These are phyloP conservation scores for Amoebophrya sp. DNA, from an alignment of 169 alveolate genomes.

Conservation along the genomic window DNA sequence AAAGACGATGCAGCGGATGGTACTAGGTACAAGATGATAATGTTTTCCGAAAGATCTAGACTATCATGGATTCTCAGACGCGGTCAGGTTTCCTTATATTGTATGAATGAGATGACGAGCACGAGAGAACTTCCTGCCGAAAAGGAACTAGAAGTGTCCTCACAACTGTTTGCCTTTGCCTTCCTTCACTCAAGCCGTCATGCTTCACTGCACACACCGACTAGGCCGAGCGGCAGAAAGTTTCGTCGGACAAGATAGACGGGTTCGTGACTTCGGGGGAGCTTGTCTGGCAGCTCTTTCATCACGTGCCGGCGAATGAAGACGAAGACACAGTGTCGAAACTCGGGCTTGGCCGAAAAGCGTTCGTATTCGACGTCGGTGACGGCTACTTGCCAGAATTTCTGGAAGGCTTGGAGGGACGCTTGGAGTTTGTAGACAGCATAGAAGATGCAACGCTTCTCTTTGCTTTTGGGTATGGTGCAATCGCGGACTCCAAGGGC, in stretches of 20 bases:
- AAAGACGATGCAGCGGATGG: too few relatives aligned
- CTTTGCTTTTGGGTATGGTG: not conserved
- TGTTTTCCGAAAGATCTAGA: too few relatives aligned
- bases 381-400: not conserved
- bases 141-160: too few relatives aligned
- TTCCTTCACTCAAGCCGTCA: too few relatives aligned
- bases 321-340: not conserved
- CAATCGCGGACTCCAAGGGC: not conserved
- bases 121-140: too few relatives aligned
- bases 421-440: not conserved
- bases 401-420: not conserved
- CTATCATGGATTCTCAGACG: too few relatives aligned
- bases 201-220: too few relatives aligned
- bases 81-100: too few relatives aligned
- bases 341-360: not conserved
- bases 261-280: not conserved
- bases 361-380: not conserved
- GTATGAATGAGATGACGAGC: too few relatives aligned
- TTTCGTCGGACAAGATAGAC: not conserved
- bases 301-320: not conserved
- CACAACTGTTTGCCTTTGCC: too few relatives aligned
- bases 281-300: not conserved
- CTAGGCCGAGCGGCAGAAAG: not conserved
- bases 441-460: not conserved
- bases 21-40: too few relatives aligned